Evolutionary conservation across 805 yeast species (phyloP).

Genomic region (Candida orba): DNA sequence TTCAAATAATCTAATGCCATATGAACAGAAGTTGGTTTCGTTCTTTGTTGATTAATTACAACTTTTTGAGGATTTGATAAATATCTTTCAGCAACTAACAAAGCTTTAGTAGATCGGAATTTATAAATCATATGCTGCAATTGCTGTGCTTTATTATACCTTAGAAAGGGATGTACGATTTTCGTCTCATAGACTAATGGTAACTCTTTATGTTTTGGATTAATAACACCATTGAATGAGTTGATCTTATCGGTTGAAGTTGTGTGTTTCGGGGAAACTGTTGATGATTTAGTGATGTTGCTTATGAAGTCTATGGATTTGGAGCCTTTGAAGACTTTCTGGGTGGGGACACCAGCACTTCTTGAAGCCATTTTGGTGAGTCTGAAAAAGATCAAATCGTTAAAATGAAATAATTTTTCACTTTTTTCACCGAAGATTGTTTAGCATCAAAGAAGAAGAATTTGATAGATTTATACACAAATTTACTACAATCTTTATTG

Average conservation of each 20-base stretch:
- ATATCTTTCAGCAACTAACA: background rate
- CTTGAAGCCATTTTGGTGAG: no score
- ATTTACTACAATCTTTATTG: no score
- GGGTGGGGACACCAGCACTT: background rate
- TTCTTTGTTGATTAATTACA: background rate
- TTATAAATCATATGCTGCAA: background rate
- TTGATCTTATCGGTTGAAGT: background rate
- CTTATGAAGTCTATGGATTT: slow-evolving; percentile 8
- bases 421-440: no score
- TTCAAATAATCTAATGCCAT: background rate
- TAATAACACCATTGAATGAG: background rate
- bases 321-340: slow-evolving; percentile 9
- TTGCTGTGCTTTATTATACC: background rate
- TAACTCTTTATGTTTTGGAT: background rate
- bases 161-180: slow-evolving; percentile 3
- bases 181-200: background rate
- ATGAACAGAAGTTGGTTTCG: background rate
- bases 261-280: background rate
- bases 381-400: no score
- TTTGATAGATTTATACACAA: no score
- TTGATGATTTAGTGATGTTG: slow-evolving; percentile 3
- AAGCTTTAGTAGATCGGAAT: background rate
- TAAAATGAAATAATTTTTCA: no score
- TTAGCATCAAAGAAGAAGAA: no score
- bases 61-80: background rate